These are phyloP conservation scores for Didymella segeticola DNA, from an alignment of 2,329 filamentous ascomycete genomes.

Conservation along the genomic window DNA sequence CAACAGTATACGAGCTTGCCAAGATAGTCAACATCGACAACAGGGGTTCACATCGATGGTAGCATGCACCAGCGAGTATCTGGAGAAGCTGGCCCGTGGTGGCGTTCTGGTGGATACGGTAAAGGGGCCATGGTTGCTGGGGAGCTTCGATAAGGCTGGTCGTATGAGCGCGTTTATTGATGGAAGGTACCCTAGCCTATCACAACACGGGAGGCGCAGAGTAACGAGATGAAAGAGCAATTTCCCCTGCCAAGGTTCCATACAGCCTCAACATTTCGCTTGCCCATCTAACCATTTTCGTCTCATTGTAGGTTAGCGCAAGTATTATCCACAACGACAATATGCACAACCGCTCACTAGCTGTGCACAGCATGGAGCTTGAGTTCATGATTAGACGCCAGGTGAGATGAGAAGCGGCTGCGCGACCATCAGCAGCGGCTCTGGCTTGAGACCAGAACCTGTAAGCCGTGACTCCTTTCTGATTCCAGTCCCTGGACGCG, in stretches of 20 bases:
- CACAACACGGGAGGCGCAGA: conserved; percentile 24
- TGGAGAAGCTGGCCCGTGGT: conserved; percentile 35
- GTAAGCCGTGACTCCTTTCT: not conserved
- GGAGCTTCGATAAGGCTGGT: conserved; percentile 31
- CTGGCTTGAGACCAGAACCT: not conserved
- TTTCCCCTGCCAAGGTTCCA: conserved; percentile 39
- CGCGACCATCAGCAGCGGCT: not conserved
- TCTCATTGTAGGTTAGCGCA: conserved; percentile 23
- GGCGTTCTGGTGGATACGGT: conserved; percentile 30
- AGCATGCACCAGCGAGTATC: conserved; percentile 36
- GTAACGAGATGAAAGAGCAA: conserved; percentile 45
- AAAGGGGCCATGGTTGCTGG: conserved; percentile 39
- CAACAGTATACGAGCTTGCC: conserved; percentile 32
- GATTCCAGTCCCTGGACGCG: not conserved
- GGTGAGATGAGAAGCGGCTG: not conserved
- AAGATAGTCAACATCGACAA: conserved; percentile 26
- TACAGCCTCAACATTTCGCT: conserved; percentile 39
- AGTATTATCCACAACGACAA: conserved; percentile 21
- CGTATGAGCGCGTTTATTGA: conserved; percentile 42
- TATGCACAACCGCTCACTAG: conserved; percentile 20
- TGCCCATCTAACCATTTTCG: conserved; percentile 25
- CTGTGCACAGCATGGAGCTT: conserved; percentile 7
- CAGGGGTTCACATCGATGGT: conserved; percentile 35
- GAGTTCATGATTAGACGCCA: not conserved
- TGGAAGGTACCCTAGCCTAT: conserved; percentile 30